Percentiles rank a stretch among this genome's conserved stretches.
Evolutionary conservation across 2,329 filamentous ascomycete species (phyloP).

Genomic region (Pleoardoris graminearum): DNA sequence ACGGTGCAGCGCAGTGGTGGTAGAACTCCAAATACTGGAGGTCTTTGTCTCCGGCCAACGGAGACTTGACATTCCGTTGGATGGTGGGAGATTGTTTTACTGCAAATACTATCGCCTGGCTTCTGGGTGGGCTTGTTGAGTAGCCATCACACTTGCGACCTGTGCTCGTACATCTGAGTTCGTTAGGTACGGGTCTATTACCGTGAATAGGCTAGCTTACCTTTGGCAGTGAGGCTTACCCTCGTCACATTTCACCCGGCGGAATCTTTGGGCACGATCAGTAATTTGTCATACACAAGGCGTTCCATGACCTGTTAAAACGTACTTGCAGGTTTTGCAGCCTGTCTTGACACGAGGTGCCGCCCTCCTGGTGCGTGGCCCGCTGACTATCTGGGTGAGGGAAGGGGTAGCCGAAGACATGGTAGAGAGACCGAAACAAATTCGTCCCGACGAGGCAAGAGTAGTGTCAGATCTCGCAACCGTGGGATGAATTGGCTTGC

Average conservation of each 20-base stretch:
- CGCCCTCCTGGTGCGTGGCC: conserved; percentile 1
- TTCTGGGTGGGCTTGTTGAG: conserved; percentile 10
- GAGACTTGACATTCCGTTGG: not conserved
- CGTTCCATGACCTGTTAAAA: too few species aligned
- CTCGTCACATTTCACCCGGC: conserved; percentile 33
- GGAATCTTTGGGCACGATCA: conserved; percentile 14
- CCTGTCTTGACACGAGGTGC: conserved; percentile 24
- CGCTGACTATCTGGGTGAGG: too few species aligned
- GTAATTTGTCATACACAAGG: not conserved
- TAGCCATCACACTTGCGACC: conserved; percentile 39
- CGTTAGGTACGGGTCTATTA: conserved; percentile 9
- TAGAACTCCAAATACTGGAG: conserved; percentile 48
- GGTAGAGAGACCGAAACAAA: not conserved
- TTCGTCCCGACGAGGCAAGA: not conserved
- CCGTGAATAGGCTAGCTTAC: conserved; percentile 10
- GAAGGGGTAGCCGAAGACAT: not conserved
- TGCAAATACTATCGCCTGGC: conserved; percentile 4
- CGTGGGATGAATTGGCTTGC: not conserved
- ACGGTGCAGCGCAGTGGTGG: conserved; percentile 42
- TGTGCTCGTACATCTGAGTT: conserved; percentile 30
- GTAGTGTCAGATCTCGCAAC: too few species aligned
- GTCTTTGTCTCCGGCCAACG: not conserved
- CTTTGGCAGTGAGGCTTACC: conserved; percentile 23
- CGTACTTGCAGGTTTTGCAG: conserved; percentile 29
- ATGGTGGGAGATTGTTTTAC: not conserved